Evolutionary conservation across 2,329 filamentous ascomycete species (phyloP), one percentile per base, ranked within the genome.

Genomic region (Colletotrichum acutatum): DNA sequence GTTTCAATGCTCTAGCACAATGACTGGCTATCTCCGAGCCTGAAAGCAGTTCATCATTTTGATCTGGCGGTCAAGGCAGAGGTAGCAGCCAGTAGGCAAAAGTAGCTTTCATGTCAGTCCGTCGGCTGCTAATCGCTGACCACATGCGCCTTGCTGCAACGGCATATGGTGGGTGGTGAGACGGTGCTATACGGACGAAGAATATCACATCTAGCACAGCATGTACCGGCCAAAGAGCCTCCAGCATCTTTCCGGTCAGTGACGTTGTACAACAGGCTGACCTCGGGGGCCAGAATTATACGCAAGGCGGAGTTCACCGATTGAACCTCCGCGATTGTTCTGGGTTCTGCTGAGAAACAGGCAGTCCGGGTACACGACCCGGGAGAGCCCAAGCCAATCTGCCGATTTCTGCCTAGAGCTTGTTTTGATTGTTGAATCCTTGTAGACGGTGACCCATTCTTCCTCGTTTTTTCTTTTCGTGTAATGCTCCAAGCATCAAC

Each of bases 11-110:
- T 22, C 54, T 28, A 26, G 60, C 42, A 7, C 9, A 37, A 66
- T 19, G 19, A 24, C 58, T 42, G 52, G 49, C 54, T 22, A 26
- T 53, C 42, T n/a, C 42, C n/a, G 9, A 34, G 34, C 58, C 59
- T 49, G 58, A 24, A 34, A 14, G 32, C 12, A 69, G 59, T 26
- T 37, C 14, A 46, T 11, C 14, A 0, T n/a, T 46, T 30, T 49
- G 42, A 63, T 71, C 8, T 67, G 71, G 58, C 66, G 66, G 66
- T 74, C 71, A 67, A 62, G 52, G 24, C 26, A 49, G 32, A 65
- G 56, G 56, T 49, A 42, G 4, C 30, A 11, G 16, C 11, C 32
- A 57, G 56, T 11, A n/a, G 28, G 34, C 26, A n/a, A 26, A 46
- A 37, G 42, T 42, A 57, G 19, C 26, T 53, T 67, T 67, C 57